Percentiles rank a stretch among this genome's conserved stretches.
Conservation (phyloP, 495 filamentous ascomycete genomes). For the Neurospora sp. region DNA sequence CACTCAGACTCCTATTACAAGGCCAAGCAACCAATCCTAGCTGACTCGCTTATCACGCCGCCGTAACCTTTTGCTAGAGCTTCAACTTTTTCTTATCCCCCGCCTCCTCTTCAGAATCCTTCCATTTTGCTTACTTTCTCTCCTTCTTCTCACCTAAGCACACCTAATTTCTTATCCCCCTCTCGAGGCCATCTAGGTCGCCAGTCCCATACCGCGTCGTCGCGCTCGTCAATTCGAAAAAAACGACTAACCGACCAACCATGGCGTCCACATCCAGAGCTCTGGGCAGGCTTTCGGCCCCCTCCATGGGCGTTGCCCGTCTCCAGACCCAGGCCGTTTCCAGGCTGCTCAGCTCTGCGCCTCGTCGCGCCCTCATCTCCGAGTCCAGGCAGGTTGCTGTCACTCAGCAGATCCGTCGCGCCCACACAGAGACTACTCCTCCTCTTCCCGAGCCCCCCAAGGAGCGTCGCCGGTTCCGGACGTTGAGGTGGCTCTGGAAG, state of each 20-base stretch:
- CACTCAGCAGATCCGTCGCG: conserved; percentile 30
- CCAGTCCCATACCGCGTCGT: background rate
- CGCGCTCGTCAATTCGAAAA: conserved; percentile 17
- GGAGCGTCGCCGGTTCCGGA: conserved; percentile 32
- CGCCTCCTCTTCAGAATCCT: conserved; percentile 1
- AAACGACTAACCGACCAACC: conserved; percentile 1
- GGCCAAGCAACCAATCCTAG: background rate
- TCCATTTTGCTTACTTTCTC: background rate
- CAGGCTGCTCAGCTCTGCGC: conserved; percentile 15
- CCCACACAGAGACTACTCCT: conserved; percentile 27
- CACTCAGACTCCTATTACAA: background rate
- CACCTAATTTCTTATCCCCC: background rate
- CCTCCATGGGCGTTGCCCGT: conserved; percentile 13
- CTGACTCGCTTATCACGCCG: background rate
- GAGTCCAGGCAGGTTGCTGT: conserved; percentile 12
- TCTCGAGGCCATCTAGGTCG: background rate
- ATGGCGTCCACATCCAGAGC: conserved; percentile 26
- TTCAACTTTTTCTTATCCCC: conserved; percentile 1
- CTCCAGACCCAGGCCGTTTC: conserved; percentile 13
- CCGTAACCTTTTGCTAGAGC: background rate
- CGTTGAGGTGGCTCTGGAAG: conserved; percentile 54
- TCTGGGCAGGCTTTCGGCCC: conserved; percentile 21
- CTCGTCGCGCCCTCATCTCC: conserved; percentile 14
- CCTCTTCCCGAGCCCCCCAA: conserved; percentile 19
- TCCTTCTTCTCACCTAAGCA: background rate